Conservation (phyloP, 257 asterid species). For the Linaria vulgaris region DNA sequence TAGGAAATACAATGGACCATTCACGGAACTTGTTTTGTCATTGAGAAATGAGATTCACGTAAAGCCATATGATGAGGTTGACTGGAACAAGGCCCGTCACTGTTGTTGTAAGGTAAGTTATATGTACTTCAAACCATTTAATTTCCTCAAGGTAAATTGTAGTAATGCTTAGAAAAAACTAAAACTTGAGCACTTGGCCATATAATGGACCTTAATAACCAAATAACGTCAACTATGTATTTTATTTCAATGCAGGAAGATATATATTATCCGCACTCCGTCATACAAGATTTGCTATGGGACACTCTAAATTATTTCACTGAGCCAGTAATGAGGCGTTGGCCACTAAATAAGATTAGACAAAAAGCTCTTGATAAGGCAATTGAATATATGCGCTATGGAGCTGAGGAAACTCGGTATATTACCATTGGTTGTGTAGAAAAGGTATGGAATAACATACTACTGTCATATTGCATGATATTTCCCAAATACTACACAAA, state of each 20-base stretch:
- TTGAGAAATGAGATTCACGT: slow-evolving; percentile 62
- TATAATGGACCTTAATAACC: too few species aligned
- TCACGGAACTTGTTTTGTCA: slow-evolving; percentile 64
- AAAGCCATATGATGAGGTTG: slow-evolving; percentile 49
- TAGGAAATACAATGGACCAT: slow-evolving; percentile 58
- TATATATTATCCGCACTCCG: slow-evolving; percentile 60
- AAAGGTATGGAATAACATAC: slow-evolving; percentile 37
- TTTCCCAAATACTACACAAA: too few species aligned
- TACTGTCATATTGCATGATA: background rate
- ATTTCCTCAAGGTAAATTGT: background rate
- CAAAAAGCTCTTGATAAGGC: slow-evolving; percentile 56
- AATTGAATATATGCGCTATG: slow-evolving; percentile 59
- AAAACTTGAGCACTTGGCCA: too few species aligned
- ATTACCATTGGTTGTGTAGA: slow-evolving; percentile 62
- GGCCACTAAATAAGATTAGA: slow-evolving; percentile 68
- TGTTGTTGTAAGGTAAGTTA: slow-evolving; percentile 58
- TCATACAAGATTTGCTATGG: slow-evolving; percentile 65
- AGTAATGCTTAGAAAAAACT: too few species aligned
- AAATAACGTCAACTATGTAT: background rate
- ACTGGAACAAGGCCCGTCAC: slow-evolving; percentile 80
- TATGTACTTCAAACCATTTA: background rate
- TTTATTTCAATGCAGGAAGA: slow-evolving; percentile 47
- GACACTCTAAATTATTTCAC: slow-evolving; percentile 52
- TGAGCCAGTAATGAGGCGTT: slow-evolving; percentile 65
- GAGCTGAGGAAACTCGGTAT: slow-evolving; percentile 58